A percentile compares a stretch with the other conserved stretches of the same genome.
These are phyloP conservation scores for Mortierella sp. DNA, from an alignment of 371 early-diverging fungal species.

Conservation along the genomic window DNA sequence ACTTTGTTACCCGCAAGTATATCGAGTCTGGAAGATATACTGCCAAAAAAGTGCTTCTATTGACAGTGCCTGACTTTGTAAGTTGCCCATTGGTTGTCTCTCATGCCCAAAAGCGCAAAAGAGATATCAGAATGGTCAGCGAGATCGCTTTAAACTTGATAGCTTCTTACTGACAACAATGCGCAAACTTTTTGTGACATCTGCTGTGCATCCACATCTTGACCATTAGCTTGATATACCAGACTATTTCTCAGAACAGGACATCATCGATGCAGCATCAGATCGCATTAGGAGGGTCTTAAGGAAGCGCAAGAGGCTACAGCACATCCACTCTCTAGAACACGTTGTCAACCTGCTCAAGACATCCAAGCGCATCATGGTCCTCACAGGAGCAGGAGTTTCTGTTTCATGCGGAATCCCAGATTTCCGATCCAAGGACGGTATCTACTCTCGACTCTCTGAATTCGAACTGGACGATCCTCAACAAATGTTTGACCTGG, in stretches of 20 bases:
- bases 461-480: slow-evolving; percentile 86
- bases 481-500: slow-evolving; percentile 94
- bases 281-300: slow-evolving; percentile 63
- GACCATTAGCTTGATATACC: slow-evolving; percentile 28
- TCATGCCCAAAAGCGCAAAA: neutral
- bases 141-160: neutral
- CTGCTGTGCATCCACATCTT: neutral
- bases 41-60: slow-evolving; percentile 42
- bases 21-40: slow-evolving; percentile 15
- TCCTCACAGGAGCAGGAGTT: slow-evolving; percentile 94
- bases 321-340: slow-evolving; percentile 76
- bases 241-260: slow-evolving; percentile 46
- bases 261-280: slow-evolving; percentile 69
- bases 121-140: neutral
- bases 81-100: neutral
- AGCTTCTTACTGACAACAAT: neutral
- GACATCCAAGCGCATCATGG: slow-evolving; percentile 84
- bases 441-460: slow-evolving; percentile 92
- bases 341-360: slow-evolving; percentile 81
- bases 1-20: slow-evolving; percentile 38
- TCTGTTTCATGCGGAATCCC: slow-evolving; percentile 98
- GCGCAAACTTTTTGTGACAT: neutral
- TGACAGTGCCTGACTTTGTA: slow-evolving; percentile 33
- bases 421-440: slow-evolving; percentile 97
- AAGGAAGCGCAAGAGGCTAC: slow-evolving; percentile 70